These are phyloP conservation scores for Raffaelea ambrosiae DNA, from an alignment of 2,329 filamentous ascomycete genomes.

Conservation along the genomic window DNA sequence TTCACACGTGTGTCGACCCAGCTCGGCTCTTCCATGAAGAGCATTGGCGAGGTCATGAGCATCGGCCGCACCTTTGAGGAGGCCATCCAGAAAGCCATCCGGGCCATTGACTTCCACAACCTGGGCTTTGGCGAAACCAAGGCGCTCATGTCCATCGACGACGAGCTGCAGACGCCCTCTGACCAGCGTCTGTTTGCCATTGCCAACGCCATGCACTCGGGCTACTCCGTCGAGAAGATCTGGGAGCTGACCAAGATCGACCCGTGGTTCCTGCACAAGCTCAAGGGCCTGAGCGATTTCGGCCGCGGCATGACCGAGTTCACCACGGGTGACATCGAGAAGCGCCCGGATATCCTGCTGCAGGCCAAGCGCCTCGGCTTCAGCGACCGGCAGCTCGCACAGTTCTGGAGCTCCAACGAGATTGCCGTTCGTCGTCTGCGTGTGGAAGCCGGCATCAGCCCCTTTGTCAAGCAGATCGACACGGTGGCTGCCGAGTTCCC, in stretches of 20 bases:
- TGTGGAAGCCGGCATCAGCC: constrained; percentile 77
- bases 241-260: constrained; percentile 98
- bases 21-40: constrained; percentile 98
- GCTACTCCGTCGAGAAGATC: constrained; percentile 92
- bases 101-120: constrained; percentile 90
- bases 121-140: constrained; percentile 88
- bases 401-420: constrained; percentile 92
- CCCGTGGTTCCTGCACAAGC: constrained; percentile 92
- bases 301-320: constrained; percentile 67
- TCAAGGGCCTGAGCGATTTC: constrained; percentile 87
- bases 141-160: constrained; percentile 90
- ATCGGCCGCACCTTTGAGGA: constrained; percentile 96
- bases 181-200: constrained; percentile 97
- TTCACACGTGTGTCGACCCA: constrained; percentile 95
- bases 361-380: constrained; percentile 92
- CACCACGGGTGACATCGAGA: constrained; percentile 54
- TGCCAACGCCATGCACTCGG: constrained; percentile 91
- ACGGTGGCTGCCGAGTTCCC: constrained; percentile 97
- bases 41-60: constrained; percentile 97
- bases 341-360: constrained; percentile 58
- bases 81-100: constrained; percentile 96
- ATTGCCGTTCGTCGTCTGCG: constrained; percentile 77
- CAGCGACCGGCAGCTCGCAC: constrained; percentile 85
- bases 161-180: constrained; percentile 92
- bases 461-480: constrained; percentile 96